phyloP scores from a whole-genome alignment of 805 yeast genomes.

The Lipomyces spencermartinsiae region DNA sequence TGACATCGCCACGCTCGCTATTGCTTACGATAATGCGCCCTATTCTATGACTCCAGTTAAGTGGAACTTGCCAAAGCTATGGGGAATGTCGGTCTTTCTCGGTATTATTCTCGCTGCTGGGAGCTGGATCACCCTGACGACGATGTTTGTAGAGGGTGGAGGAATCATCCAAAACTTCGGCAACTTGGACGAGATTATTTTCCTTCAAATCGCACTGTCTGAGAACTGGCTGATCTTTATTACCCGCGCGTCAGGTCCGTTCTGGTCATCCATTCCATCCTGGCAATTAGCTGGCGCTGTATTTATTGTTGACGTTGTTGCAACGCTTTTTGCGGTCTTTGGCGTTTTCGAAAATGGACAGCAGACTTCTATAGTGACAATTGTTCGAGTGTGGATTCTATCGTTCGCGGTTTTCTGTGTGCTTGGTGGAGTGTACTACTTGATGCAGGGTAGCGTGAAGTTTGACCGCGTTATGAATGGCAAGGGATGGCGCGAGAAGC shows the following conservation, averaged over 20 bases:
- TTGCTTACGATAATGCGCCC: slow-evolving; percentile 93
- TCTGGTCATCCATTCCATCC: slow-evolving; percentile 96
- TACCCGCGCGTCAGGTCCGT: slow-evolving; percentile 96
- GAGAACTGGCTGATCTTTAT: slow-evolving; percentile 97
- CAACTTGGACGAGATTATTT: slow-evolving; percentile 88
- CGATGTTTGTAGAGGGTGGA: slow-evolving; percentile 72
- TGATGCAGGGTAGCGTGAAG: slow-evolving; percentile 66
- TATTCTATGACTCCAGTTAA: slow-evolving; percentile 90
- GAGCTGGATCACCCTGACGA: slow-evolving; percentile 93
- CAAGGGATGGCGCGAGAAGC: slow-evolving; percentile 50
- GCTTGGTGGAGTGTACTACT: slow-evolving; percentile 94
- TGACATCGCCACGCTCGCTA: slow-evolving; percentile 80
- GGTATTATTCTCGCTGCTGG: slow-evolving; percentile 74
- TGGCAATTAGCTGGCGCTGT: slow-evolving; percentile 98
- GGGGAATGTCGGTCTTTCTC: slow-evolving; percentile 79
- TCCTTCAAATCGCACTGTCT: slow-evolving; percentile 92
- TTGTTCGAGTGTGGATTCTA: slow-evolving; percentile 92
- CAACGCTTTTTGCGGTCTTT: slow-evolving; percentile 89
- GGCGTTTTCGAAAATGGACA: slow-evolving; percentile 96
- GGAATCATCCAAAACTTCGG: slow-evolving; percentile 92
- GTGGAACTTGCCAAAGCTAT: slow-evolving; percentile 93
- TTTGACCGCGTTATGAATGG: slow-evolving; percentile 67
- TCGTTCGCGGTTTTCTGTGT: slow-evolving; percentile 97
- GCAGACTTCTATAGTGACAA: slow-evolving; percentile 94
- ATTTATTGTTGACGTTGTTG: slow-evolving; percentile 83